Base-by-base conservation (phyloP, 192 early-diverging fungal species). In the Coemansia sp. region DNA sequence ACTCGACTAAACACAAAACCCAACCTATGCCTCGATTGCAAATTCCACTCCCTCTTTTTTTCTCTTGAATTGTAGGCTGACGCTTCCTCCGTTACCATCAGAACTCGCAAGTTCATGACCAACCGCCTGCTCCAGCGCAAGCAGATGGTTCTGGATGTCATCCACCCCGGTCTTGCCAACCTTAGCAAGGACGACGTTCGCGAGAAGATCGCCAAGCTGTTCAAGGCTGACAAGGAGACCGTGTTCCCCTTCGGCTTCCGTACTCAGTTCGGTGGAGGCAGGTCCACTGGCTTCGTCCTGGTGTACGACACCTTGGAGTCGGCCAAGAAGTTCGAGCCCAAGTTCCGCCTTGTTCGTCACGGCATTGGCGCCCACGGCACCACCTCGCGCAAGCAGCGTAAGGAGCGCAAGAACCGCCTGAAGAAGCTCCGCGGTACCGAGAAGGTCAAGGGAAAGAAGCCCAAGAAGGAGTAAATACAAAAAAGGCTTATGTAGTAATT, bases 381-480 rank as follows among this genome's bases (percentile, higher is more conserved):
- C 81, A 44, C 43, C 47, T 90, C 94, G 64, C 93, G 94, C 87
- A 99, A 97, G 90, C 97, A 99, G 87, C 92, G 95, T 81, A 99
- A 97, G 94, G 95, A 99, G 85, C 90, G 92, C 84, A 97, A 97
- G 92, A 98, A 98, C 94, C 90, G 97, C 80, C 84, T 89, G 84
- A 99, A 99, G 95, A 99, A 96, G 92, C 87, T 96, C 90, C 90
- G 92, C 78, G 96, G 96, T 85, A 95, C 95, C 86, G 95, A 93
- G 87, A 98, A 97, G 91, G 84, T 86, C 85, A 91, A 90, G 85
- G 88, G 85, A 68, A 76, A 87, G 72, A 83, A 83, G 86, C 40
- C 52, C 62, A 80, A 80, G 78, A 80, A 79, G 71, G 61, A 76
- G 39, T 50, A 50, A 50, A 22, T 50, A 22, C 49, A 22, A 50